These are phyloP conservation scores for Alternaria sp. DNA, from an alignment of 2,329 filamentous ascomycete genomes.

Conservation along the genomic window DNA sequence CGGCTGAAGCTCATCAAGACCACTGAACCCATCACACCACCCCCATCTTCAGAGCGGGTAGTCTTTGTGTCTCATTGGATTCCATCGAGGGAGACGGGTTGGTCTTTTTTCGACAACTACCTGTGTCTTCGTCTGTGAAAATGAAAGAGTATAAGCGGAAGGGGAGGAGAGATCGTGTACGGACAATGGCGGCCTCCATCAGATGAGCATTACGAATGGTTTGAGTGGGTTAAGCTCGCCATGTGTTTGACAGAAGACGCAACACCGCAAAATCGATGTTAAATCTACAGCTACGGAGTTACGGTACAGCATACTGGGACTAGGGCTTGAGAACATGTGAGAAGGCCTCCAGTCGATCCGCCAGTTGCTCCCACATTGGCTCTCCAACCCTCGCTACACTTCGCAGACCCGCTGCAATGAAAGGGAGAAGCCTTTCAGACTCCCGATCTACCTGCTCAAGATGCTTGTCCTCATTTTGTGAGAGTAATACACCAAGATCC, in stretches of 20 bases:
- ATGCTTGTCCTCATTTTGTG: slow-evolving; percentile 63
- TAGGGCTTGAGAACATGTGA: not conserved
- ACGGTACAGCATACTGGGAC: not conserved
- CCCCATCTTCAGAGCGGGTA: too few relatives aligned
- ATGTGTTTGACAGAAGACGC: not conserved
- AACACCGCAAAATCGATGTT: not conserved
- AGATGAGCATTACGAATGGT: not conserved
- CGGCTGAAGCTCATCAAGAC: not conserved
- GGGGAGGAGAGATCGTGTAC: not conserved
- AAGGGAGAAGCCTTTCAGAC: slow-evolving; percentile 72
- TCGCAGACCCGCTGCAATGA: slow-evolving; percentile 75
- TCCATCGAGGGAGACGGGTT: not conserved
- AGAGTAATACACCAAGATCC: slow-evolving; percentile 75
- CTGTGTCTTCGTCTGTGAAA: not conserved
- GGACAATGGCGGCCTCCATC: not conserved
- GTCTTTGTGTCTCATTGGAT: not conserved
- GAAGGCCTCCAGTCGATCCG: slow-evolving; percentile 73
- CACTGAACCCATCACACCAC: not conserved
- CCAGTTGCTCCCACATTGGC: slow-evolving; percentile 79
- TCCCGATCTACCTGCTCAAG: slow-evolving; percentile 61
- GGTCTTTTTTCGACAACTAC: not conserved
- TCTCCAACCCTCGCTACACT: slow-evolving; percentile 79
- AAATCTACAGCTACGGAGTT: not conserved
- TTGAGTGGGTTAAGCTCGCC: too few relatives aligned
- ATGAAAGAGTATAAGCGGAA: not conserved